Percentiles rank a stretch among this genome's conserved stretches.
phyloP scores from a whole-genome alignment of 2,329 filamentous ascomycete genomes.

The Diplodia seriata region DNA sequence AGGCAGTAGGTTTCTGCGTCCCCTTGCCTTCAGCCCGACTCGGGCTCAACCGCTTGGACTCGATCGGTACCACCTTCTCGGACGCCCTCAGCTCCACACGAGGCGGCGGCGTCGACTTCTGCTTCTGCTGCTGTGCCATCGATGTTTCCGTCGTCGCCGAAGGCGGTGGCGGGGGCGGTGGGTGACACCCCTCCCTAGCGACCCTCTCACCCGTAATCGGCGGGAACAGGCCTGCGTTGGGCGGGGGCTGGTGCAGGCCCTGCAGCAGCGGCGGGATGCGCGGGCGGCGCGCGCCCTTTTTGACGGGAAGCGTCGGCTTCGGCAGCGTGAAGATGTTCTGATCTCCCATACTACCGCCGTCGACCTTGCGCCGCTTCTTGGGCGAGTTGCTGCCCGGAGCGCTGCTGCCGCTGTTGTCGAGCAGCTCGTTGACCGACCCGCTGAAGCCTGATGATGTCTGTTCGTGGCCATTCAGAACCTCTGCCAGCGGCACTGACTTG shows the following conservation, averaged over 20 bases:
- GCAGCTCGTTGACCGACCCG: constrained; percentile 30
- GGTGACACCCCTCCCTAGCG: constrained; percentile 36
- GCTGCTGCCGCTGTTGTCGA: constrained; percentile 15
- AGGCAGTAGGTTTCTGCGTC: background rate
- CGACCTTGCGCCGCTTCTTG: constrained; percentile 16
- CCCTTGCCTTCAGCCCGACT: background rate
- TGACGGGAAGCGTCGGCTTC: constrained; percentile 45
- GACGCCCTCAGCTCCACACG: background rate
- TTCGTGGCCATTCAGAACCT: constrained; percentile 41
- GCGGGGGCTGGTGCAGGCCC: constrained; percentile 68
- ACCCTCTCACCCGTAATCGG: constrained; percentile 61
- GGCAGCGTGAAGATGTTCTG: constrained; percentile 13
- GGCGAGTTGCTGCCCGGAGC: constrained; percentile 9
- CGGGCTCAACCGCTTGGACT: background rate
- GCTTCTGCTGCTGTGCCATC: background rate
- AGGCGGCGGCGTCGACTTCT: background rate
- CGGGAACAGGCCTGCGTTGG: constrained; percentile 66
- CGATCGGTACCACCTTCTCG: background rate
- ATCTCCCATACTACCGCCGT: constrained; percentile 3
- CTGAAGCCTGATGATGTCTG: constrained; percentile 26
- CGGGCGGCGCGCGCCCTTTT: constrained; percentile 44
- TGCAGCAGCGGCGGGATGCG: constrained; percentile 60
- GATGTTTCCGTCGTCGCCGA: background rate
- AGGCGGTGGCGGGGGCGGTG: constrained; percentile 8
- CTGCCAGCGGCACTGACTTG: constrained; percentile 46